Base-by-base conservation (phyloP, 1,139 yeast species). In the Lodderomyces theae region DNA sequence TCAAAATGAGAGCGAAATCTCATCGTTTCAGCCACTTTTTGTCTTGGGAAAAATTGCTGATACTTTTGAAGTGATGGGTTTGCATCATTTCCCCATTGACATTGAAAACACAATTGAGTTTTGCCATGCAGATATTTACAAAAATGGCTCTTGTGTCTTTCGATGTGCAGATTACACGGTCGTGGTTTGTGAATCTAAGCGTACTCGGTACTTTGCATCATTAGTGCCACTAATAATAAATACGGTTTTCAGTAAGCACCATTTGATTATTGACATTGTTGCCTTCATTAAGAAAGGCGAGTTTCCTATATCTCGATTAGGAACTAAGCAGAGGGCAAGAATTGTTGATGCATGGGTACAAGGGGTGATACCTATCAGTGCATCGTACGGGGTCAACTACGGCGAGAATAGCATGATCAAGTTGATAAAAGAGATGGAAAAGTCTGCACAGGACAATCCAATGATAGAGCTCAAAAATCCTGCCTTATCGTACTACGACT, bases 21-120 rank as follows among this genome's bases (percentile, higher is more conserved):
- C 70, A 1, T 56, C 73, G 2, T 71, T 88, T 62, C 96, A 89
- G 54, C 83, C 95, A 6, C 67, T 92, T 39, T 92, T 85, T 58
- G 89, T 89, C 8, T 64, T 92, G 37, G 98, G 98, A 0, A 75
- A 81, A 42, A 83, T 94, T 37, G 81, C 89, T 5, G 95, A 86
- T 50, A 89, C 97, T 0, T 84, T 92, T 63, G 99, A 92, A 57
- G 82, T 86, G 2, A 74, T 87, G 67, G 99, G 99, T 0, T 67
- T 92, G 49, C 90, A 87, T 54, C 96, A 88, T 60, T 92, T 92
- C 69, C 95, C 95, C 1, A 66, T 74, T 25, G 97, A 90, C 59
- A 75, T 90, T 47, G 97, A 90, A 53, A 68, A 66, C 33, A 81
- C 95, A 2, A 81, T 89, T 22, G 92, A 82, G 53, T 66, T 73